These are phyloP conservation scores for Psidium guajava DNA, from an alignment of 345 rosid genomes.

Conservation along the genomic window DNA sequence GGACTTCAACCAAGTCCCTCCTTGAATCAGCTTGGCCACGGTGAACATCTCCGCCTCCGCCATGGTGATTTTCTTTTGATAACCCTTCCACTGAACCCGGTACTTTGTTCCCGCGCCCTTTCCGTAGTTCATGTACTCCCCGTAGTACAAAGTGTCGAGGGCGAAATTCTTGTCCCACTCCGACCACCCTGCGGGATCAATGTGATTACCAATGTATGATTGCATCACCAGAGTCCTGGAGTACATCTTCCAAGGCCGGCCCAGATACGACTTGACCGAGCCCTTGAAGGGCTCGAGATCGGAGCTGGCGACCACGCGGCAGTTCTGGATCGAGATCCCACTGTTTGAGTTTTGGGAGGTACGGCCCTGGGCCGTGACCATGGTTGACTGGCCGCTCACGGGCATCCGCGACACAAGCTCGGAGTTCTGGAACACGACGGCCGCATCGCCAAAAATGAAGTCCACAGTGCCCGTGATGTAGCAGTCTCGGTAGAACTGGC, in stretches of 20 bases:
- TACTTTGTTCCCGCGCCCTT: slow-evolving; percentile 53
- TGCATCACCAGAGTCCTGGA: slow-evolving; percentile 67
- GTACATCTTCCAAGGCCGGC: slow-evolving; percentile 80
- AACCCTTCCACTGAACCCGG: slow-evolving; percentile 67
- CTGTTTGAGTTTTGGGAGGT: not conserved
- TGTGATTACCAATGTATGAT: slow-evolving; percentile 42
- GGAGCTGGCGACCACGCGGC: slow-evolving; percentile 26
- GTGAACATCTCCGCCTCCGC: not conserved
- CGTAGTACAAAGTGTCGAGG: slow-evolving; percentile 58
- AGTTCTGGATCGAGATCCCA: not conserved
- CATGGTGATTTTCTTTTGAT: not conserved
- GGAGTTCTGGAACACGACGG: slow-evolving; percentile 64
- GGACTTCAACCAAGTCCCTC: not conserved
- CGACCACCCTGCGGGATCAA: slow-evolving; percentile 83
- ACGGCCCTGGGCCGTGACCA: not conserved
- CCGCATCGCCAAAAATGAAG: slow-evolving; percentile 73
- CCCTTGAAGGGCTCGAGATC: slow-evolving; percentile 3
- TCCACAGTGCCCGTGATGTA: slow-evolving; percentile 65
- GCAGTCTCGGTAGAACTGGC: slow-evolving; percentile 22
- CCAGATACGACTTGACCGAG: slow-evolving; percentile 35
- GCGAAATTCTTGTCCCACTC: slow-evolving; percentile 43
- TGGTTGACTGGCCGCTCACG: slow-evolving; percentile 9
- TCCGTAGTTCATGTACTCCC: slow-evolving; percentile 63
- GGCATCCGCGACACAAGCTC: slow-evolving; percentile 34
- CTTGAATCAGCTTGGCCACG: not conserved